Conservation (phyloP, 2,329 filamentous ascomycete genomes). For the Penicillium fuscoglaucum region DNA sequence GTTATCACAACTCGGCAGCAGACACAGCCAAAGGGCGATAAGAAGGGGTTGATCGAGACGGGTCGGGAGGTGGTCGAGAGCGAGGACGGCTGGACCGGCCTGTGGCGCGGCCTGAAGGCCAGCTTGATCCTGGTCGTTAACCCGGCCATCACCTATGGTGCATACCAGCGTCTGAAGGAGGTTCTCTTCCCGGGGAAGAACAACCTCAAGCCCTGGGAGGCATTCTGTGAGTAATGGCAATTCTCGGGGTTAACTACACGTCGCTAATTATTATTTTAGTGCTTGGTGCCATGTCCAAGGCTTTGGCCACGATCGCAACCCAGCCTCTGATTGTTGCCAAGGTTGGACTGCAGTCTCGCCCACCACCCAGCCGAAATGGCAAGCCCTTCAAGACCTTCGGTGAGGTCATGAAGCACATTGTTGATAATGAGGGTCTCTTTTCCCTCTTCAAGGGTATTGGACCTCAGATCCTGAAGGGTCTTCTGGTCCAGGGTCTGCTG, state of each 20-base stretch:
- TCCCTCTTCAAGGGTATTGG: constrained; percentile 97
- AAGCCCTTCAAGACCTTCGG: constrained; percentile 91
- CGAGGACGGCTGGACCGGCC: constrained; percentile 70
- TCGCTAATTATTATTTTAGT: constrained; percentile 53
- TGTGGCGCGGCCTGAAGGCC: constrained; percentile 20
- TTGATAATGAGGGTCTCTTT: constrained; percentile 77
- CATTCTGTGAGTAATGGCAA: constrained; percentile 71
- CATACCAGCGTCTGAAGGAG: constrained; percentile 85
- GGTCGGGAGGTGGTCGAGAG: constrained; percentile 85
- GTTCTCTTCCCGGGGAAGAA: constrained; percentile 74
- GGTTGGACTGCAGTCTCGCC: constrained; percentile 91
- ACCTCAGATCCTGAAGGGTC: constrained; percentile 87
- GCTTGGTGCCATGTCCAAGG: constrained; percentile 89
- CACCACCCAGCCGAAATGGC: constrained; percentile 77
- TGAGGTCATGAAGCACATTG: constrained; percentile 93
- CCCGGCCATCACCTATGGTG: constrained; percentile 80
- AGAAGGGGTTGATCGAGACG: constrained; percentile 83
- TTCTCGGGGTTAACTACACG: neutral
- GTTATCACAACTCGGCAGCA: constrained; percentile 96
- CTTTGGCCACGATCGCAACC: constrained; percentile 84
- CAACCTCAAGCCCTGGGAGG: constrained; percentile 77
- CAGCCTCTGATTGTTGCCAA: constrained; percentile 98
- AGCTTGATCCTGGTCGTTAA: constrained; percentile 23
- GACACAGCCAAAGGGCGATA: constrained; percentile 79
- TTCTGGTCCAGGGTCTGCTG: constrained; percentile 89